phyloP scores from a whole-genome alignment of 1,139 yeast species.

The Candida sp. region DNA sequence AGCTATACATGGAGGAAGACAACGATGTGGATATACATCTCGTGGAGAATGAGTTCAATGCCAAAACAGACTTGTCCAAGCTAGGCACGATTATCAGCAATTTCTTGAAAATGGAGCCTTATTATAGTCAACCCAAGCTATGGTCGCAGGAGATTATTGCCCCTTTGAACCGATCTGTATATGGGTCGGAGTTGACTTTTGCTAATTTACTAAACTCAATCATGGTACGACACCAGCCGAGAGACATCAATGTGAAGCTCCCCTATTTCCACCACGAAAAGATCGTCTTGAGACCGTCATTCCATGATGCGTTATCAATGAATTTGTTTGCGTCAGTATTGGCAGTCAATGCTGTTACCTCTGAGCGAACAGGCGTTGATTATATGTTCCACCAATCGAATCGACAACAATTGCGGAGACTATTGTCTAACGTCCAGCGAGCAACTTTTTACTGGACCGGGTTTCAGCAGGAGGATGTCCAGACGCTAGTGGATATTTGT shows the following conservation, averaged over 20 bases:
- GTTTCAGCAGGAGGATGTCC: slow-evolving; percentile 59
- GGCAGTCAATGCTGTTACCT: slow-evolving; percentile 75
- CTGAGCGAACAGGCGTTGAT: slow-evolving; percentile 68
- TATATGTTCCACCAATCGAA: slow-evolving; percentile 72
- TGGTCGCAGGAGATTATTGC: slow-evolving; percentile 53
- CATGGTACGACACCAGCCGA: slow-evolving; percentile 58
- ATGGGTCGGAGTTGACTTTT: slow-evolving; percentile 46
- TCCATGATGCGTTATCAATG: slow-evolving; percentile 60
- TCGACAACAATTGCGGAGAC: slow-evolving; percentile 54
- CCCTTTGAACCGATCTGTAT: slow-evolving; percentile 45
- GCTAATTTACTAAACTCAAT: slow-evolving; percentile 45
- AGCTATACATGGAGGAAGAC: slow-evolving; percentile 59
- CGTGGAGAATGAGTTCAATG: slow-evolving; percentile 39
- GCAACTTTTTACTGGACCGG: slow-evolving; percentile 82
- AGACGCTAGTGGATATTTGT: slow-evolving; percentile 53
- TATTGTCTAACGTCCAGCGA: slow-evolving; percentile 63
- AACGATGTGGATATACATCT: slow-evolving; percentile 22
- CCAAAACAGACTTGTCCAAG: slow-evolving; percentile 52
- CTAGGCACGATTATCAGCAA: slow-evolving; percentile 57
- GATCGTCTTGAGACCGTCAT: slow-evolving; percentile 61
- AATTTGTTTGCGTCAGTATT: slow-evolving; percentile 69
- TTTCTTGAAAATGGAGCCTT: slow-evolving; percentile 65
- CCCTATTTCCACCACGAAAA: slow-evolving; percentile 65
- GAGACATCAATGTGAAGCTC: slow-evolving; percentile 59
- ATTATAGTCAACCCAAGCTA: slow-evolving; percentile 46